phyloP scores from a whole-genome alignment of 2,329 filamentous ascomycete species.

The Whalleya microplaca region DNA sequence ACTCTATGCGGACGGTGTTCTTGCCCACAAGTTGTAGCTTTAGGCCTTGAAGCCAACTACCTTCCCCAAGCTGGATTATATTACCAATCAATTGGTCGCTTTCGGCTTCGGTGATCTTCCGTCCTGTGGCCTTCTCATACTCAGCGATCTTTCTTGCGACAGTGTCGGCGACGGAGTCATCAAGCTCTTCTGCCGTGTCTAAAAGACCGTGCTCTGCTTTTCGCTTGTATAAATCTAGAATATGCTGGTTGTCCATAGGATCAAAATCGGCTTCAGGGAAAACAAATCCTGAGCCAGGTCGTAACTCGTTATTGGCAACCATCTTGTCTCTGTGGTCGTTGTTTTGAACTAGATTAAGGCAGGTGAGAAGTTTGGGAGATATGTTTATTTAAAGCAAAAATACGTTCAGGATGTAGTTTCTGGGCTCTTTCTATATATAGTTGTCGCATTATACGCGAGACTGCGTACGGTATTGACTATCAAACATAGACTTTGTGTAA shows the following conservation, averaged over 20 bases:
- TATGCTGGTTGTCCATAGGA: background rate
- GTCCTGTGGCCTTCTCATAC: constrained; percentile 4
- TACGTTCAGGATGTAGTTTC: too few relatives aligned
- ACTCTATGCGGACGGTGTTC: constrained; percentile 22
- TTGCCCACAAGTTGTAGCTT: constrained; percentile 18
- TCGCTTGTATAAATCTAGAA: constrained; percentile 1
- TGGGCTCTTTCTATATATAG: too few relatives aligned
- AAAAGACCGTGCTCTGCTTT: background rate
- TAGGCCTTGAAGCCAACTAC: constrained; percentile 25
- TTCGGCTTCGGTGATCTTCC: constrained; percentile 11
- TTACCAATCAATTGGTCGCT: constrained; percentile 14
- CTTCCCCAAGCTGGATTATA: constrained; percentile 12
- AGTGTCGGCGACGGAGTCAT: constrained; percentile 23
- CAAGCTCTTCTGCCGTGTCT: background rate
- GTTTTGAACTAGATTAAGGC: too few relatives aligned
- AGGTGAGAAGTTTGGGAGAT: too few relatives aligned
- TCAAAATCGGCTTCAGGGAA: constrained; percentile 22
- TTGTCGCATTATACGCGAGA: too few relatives aligned
- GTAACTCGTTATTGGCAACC: background rate
- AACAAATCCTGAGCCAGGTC: constrained; percentile 7
- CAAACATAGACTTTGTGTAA: background rate
- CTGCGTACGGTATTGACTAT: background rate
- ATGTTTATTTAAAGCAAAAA: too few relatives aligned
- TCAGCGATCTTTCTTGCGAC: constrained; percentile 11
- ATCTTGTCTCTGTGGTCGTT: too few relatives aligned